Conservation (phyloP, 192 early-diverging fungal species). For the Coemansia umbellata region DNA sequence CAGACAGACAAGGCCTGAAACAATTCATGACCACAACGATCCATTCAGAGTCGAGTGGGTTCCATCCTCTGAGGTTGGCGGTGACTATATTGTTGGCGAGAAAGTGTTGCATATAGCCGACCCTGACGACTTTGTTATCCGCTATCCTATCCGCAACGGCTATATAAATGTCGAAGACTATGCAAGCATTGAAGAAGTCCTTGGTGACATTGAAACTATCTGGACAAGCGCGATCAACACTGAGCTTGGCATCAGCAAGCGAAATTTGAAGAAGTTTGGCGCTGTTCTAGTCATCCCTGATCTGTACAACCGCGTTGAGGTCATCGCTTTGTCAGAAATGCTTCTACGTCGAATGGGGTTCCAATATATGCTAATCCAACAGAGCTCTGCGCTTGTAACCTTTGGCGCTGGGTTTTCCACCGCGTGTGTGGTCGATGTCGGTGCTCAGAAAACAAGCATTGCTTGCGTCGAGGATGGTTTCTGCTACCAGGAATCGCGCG, state of each 20-base stretch:
- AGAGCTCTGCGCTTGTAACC: constrained; percentile 77
- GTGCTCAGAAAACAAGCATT: constrained; percentile 83
- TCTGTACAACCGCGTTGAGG: constrained; percentile 60
- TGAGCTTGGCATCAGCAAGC: constrained; percentile 63
- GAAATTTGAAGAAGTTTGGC: constrained; percentile 59
- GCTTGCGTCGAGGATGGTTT: constrained; percentile 84
- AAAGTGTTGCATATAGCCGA: constrained; percentile 28
- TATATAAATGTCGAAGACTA: constrained; percentile 75
- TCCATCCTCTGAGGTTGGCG: constrained; percentile 32
- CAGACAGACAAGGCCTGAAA: constrained; percentile 56
- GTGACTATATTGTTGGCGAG: constrained; percentile 48
- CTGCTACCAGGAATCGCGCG: constrained; percentile 65
- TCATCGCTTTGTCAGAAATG: constrained; percentile 61
- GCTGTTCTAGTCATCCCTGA: constrained; percentile 82
- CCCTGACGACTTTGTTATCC: constrained; percentile 38
- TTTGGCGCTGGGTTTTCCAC: constrained; percentile 84
- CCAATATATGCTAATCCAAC: constrained; percentile 67
- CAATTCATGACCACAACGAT: constrained; percentile 85
- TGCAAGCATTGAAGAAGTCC: constrained; percentile 55
- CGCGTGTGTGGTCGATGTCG: constrained; percentile 88
- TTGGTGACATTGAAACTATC: constrained; percentile 76
- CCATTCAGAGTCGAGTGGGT: constrained; percentile 90
- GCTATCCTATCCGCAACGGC: constrained; percentile 80
- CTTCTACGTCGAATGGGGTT: constrained; percentile 76
- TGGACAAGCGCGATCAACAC: constrained; percentile 68